Percentiles rank a stretch among this genome's conserved stretches.
phyloP scores from a whole-genome alignment of 1,284 basidiomycete species.

The Quambalaria eucalypti region DNA sequence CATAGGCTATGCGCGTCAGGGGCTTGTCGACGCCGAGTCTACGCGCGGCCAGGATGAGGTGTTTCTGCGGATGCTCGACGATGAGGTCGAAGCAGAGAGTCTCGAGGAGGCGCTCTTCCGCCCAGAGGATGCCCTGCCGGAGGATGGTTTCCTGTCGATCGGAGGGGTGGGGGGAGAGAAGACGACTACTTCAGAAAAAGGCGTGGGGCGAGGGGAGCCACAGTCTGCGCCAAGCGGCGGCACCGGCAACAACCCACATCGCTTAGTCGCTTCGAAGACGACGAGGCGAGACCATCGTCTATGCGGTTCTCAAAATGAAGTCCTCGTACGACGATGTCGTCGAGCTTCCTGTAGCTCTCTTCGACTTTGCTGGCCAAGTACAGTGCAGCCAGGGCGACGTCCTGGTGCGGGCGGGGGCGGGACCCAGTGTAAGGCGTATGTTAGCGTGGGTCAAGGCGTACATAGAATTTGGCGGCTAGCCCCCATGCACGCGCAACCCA shows the following conservation, averaged over 20 bases:
- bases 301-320: not conserved
- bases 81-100: slow-evolving; percentile 84
- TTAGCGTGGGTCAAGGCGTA: too few species aligned
- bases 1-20: slow-evolving; percentile 11
- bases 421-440: slow-evolving; percentile 2
- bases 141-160: not conserved
- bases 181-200: slow-evolving; percentile 57
- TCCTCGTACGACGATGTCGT: slow-evolving; percentile 58
- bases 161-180: too few species aligned
- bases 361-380: slow-evolving; percentile 87
- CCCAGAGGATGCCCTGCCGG: slow-evolving; percentile 59
- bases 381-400: slow-evolving; percentile 77
- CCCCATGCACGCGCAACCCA: too few species aligned
- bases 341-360: slow-evolving; percentile 74
- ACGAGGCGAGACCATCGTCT: not conserved
- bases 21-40: slow-evolving; percentile 19
- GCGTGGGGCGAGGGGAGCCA: slow-evolving; percentile 13
- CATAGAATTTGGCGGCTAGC: too few species aligned
- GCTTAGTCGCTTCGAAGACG: not conserved
- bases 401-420: slow-evolving; percentile 50
- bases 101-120: slow-evolving; percentile 75
- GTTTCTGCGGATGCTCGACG: slow-evolving; percentile 65
- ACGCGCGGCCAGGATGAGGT: slow-evolving; percentile 30
- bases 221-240: not conserved
- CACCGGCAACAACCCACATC: not conserved